Base-by-base conservation (phyloP, 2,329 filamentous ascomycete species). In the Teratosphaeria nubilosa region DNA sequence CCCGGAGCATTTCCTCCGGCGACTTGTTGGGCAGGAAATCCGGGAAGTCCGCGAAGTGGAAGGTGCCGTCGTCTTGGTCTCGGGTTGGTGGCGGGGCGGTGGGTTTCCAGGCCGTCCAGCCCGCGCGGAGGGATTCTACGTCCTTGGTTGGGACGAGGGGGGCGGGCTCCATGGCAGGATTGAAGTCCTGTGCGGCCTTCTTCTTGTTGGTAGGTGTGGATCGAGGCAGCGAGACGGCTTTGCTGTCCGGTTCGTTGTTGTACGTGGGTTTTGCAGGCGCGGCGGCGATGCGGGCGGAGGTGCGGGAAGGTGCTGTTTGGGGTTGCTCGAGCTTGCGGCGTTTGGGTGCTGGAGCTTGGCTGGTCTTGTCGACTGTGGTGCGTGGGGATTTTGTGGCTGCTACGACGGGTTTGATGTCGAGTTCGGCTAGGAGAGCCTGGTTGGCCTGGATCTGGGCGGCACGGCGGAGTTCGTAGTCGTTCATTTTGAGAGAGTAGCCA, bases 11-110 rank as follows among this genome's bases (percentile, higher is more conserved):
- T 57, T 77, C 77, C 56, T 76, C 74, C 4, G 80, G 80, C 1
- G 77, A 78, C 62, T 81, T 82, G 65, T 82, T 82, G 2, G 80
- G 80, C 1, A 67, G 72, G 65, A 82, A 82, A 27, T 62, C 62
- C 0, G 75, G 75, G 58, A 76, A 73, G 54, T 66, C 65, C 4
- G 59, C 61, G 66, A 82, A 82, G 60, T 77, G 76, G 59, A 80
- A 78, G 0, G 67, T 73, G 10, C 56, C 56, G 16, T 69, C 62
- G 0, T 68, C 66, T n/a, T n/a, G n/a, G 57, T 77, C 74, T 31
- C 78, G 71, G 0, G 71, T 74, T 0, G 79, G 79, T 3, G 69
- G 59, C 0, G 69, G 55, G 3, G 73, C 78, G 0, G 63, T 60
- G 1, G 75, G 64, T 4, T 66, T 69, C 79, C 78, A 82, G 1